Evolutionary conservation across 73 alveolate genomes (phyloP).

Genomic region (Paramecium tetraurelia): DNA sequence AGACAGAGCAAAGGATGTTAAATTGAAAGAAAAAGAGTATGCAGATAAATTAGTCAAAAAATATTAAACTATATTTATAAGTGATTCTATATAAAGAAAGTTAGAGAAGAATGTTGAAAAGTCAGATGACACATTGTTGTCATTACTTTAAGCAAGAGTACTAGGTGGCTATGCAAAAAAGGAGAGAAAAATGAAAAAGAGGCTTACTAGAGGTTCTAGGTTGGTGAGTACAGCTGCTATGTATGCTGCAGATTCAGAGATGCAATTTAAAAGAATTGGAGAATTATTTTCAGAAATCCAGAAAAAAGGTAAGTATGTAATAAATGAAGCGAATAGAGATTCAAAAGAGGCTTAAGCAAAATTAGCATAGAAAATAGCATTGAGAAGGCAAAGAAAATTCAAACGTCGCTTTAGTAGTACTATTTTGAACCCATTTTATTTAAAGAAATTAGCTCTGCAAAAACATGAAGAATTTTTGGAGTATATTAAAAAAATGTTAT

Average conservation of each 20-base stretch:
- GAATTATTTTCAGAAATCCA: not conserved
- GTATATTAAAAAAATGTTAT: not conserved
- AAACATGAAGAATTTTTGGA: constrained; percentile 1
- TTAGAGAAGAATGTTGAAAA: not conserved
- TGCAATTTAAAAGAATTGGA: not conserved
- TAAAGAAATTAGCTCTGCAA: not conserved
- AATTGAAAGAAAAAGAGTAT: not conserved
- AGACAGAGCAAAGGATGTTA: not conserved
- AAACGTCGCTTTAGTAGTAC: not conserved
- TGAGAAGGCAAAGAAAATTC: not conserved
- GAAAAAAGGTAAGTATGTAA: not conserved
- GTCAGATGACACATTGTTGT: not conserved
- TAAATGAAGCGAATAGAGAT: not conserved
- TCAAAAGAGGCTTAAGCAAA: not conserved
- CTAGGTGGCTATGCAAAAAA: not conserved
- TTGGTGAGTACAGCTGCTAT: not conserved
- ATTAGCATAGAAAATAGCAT: not conserved
- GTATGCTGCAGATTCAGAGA: not conserved
- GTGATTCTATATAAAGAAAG: not conserved
- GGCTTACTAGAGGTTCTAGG: not conserved
- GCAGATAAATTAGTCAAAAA: constrained; percentile 17
- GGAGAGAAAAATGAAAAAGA: not conserved
- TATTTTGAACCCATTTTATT: not conserved
- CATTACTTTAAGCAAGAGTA: not conserved
- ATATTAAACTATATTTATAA: not conserved